Evolutionary conservation across 2,329 filamentous ascomycete genomes (phyloP), one percentile per base, ranked within the genome.

Genomic region (Aureobasidium sp.): DNA sequence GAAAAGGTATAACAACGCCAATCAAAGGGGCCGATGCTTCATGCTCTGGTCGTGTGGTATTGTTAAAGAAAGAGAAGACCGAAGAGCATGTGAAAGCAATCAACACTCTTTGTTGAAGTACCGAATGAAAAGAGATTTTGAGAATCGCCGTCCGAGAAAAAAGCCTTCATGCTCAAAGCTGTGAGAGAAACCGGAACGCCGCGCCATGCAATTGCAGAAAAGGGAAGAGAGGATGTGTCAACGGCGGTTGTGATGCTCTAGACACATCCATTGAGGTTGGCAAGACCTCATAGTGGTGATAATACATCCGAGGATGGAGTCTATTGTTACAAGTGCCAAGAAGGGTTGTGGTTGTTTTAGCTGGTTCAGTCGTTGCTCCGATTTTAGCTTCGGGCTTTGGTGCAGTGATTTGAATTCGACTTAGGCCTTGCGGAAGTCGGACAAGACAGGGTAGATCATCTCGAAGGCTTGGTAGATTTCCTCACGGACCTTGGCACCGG

Each of bases 401-500:
- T 42, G 15, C 22, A 55, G 12, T 42, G 22, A 17, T 25, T 14
- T 22, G 14, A 14, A 25, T 6, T 31, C 29, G 41, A 34, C 66
- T 66, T 66, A 71, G 60, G 69, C 67, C 68, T 71, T 72, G 66
- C 70, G 70, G 68, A 71, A 72, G 68, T 72, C 70, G 61, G 91
- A 90, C 73, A 96, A 81, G 79, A 96, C 92, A 74, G 92, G 92
- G 75, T 96, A 96, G 79, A 97, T 96, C 86, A 95, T 89, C 80
- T 96, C 91, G 73, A 96, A 96, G 51, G 91, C 91, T 76, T 94
- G 90, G 73, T 96, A 96, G 69, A 99, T 97, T 80, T 97, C 94
- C 78, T 99, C 94, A 70, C 94, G 89, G 67, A 97, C 92, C 76
- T 99, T 97, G 68, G 94, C 94, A 72, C 94, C 94, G 45, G 94